These are phyloP conservation scores for Blastobotrys proliferans DNA, from an alignment of 1,139 yeast species.

Conservation along the genomic window DNA sequence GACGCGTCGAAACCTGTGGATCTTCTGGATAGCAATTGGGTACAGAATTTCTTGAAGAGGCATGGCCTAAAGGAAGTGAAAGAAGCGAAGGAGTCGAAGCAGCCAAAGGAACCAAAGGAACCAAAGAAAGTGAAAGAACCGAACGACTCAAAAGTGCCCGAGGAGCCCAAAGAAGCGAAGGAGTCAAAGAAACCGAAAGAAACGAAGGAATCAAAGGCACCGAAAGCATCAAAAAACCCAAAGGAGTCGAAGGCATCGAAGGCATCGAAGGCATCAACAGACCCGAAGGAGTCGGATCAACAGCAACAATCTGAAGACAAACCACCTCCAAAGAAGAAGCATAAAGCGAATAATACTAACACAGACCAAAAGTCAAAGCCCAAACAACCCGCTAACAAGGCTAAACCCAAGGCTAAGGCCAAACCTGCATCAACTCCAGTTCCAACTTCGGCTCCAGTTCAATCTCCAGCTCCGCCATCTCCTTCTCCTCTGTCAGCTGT, in stretches of 20 bases:
- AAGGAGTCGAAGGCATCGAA: neutral
- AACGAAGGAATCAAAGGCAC: neutral
- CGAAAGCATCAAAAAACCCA: neutral
- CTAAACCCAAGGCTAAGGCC: neutral
- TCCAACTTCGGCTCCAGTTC: neutral
- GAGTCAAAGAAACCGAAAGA: neutral
- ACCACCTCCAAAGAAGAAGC: neutral
- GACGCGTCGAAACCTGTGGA: too few species aligned
- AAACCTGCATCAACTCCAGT: neutral
- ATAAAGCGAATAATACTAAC: neutral
- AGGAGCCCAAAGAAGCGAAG: neutral
- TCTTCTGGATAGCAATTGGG: neutral
- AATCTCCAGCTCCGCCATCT: too few species aligned
- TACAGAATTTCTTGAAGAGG: constrained; percentile 2
- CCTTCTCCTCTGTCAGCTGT: too few species aligned
- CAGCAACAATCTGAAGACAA: neutral
- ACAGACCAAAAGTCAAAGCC: neutral
- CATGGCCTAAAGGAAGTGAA: neutral
- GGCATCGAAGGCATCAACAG: neutral
- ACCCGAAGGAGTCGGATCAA: neutral
- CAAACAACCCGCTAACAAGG: neutral
- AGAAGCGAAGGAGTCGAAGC: neutral
- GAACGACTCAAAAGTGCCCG: neutral
- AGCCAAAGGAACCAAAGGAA: neutral
- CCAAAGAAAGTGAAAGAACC: too few species aligned